Base-by-base conservation (phyloP, 1,284 basidiomycete species). In the Mycosarcoma maydis region DNA sequence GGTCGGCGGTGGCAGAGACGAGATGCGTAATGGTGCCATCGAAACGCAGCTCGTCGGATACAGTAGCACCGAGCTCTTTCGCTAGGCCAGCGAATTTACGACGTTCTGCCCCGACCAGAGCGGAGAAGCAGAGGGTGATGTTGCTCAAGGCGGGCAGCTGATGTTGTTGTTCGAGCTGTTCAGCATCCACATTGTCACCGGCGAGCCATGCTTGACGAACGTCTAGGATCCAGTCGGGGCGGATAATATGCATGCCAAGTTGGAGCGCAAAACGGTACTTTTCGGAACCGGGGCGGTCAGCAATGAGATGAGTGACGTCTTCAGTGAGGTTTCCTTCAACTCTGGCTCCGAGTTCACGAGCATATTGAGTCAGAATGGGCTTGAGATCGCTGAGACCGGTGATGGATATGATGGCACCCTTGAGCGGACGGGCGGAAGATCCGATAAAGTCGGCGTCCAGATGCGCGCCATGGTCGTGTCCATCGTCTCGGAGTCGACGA, bases 241-340 rank as follows among this genome's bases (percentile, higher is more conserved):
- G 83, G 74, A 93, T 84, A 53, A 93, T 89, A 0, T 89, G 89
- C 59, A 92, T 87, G 60, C 87, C 87, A 37, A 87, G 86, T 70
- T 89, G 86, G 38, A 92, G 76, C 0, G 91, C 91, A 69, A 89
- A 91, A 88, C 91, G 73, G 77, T 92, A 92, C 78, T 93, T 93
- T n/a, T 88, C 85, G 22, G 90, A 88, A 6, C 89, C 90, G 62
- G 89, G 87, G 16, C 83, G 83, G 24, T 83, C 84, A 1, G 91
- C 90, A 40, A 93, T 84, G 32, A 93, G 85, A 82, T 93, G 91
- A 0, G 91, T 92, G 24, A 91, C 89, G 46, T 85, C 86, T 78
- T 91, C 90, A 0, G 90, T 92, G 51, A 93, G 88, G 52, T 90
- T 88, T 19, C 83, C 85, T 9, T 86, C 84, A 38, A 86, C 85